These are phyloP conservation scores for Boletellus deceptivus DNA, from an alignment of 1,284 basidiomycete genomes.

Conservation along the genomic window DNA sequence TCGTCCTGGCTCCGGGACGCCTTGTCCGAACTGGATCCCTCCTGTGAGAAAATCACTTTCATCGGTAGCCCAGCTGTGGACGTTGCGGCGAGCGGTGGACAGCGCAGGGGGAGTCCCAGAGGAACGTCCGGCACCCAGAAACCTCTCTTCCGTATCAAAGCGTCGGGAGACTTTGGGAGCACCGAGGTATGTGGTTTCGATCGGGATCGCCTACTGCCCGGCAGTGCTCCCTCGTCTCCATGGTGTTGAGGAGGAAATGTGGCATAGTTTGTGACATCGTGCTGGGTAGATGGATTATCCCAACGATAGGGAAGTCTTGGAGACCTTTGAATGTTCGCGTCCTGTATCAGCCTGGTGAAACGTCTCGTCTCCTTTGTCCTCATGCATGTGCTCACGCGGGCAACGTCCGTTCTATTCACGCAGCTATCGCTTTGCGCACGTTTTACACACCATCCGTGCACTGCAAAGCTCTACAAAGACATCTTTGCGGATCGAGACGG, in stretches of 20 bases:
- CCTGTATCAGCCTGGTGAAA: constrained; percentile 70
- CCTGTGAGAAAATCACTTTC: constrained; percentile 80
- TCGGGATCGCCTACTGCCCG: not conserved
- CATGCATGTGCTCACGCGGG: not conserved
- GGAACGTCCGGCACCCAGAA: constrained; percentile 22
- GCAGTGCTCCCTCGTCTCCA: not conserved
- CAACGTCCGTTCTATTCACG: not conserved
- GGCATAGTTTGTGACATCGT: not conserved
- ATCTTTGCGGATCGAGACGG: constrained; percentile 78
- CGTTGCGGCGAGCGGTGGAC: constrained; percentile 7
- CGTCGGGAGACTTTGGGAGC: constrained; percentile 76
- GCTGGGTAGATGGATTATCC: constrained; percentile 85
- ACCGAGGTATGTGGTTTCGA: constrained; percentile 58
- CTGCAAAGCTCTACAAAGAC: constrained; percentile 82
- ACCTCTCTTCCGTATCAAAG: constrained; percentile 74
- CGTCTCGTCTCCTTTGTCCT: not conserved
- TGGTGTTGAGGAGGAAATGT: not conserved
- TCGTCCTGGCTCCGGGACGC: constrained; percentile 92
- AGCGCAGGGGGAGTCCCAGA: constrained; percentile 1
- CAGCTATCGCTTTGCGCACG: constrained; percentile 80
- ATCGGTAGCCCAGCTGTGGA: constrained; percentile 64
- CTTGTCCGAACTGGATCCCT: constrained; percentile 84
- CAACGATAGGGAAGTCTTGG: constrained; percentile 85
- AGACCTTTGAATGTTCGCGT: constrained; percentile 77
- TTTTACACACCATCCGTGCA: constrained; percentile 68